phyloP scores from a whole-genome alignment of 2,329 filamentous ascomycete species.

The Sordariomycetes sp. region DNA sequence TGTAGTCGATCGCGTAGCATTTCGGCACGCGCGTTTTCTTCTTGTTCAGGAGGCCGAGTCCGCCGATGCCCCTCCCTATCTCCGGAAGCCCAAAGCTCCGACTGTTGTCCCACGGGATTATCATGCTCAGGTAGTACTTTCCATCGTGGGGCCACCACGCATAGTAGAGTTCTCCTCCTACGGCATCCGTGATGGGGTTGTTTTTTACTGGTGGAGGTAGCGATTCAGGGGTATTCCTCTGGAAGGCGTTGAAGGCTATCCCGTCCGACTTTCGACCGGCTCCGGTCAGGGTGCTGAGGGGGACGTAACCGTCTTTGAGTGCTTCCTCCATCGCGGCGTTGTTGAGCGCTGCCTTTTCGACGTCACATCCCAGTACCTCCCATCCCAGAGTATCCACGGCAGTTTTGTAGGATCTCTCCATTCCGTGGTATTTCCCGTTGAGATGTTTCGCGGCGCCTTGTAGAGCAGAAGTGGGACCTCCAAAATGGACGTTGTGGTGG shows the following conservation, averaged over 20 bases:
- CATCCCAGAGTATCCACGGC: constrained; percentile 8
- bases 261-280: not conserved
- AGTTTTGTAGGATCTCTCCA: constrained; percentile 4
- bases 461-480: constrained; percentile 5
- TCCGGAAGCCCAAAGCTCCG: constrained; percentile 5
- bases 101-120: constrained; percentile 8
- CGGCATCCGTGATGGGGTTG: constrained; percentile 7
- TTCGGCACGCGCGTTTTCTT: not conserved
- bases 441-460: constrained; percentile 9
- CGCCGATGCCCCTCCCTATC: not conserved
- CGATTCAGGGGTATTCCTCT: not conserved
- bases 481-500: constrained; percentile 10
- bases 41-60: not conserved
- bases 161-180: constrained; percentile 8
- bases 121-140: constrained; percentile 8
- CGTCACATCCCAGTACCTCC: constrained; percentile 8
- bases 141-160: constrained; percentile 7
- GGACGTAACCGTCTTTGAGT: constrained; percentile 6
- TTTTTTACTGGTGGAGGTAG: not conserved
- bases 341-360: constrained; percentile 6
- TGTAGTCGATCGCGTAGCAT: constrained; percentile 7
- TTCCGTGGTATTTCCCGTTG: constrained; percentile 6
- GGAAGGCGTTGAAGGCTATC: not conserved
- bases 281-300: constrained; percentile 4
- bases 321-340: constrained; percentile 8